Base-by-base conservation (phyloP, 2,329 filamentous ascomycete species). In the Aureobasidium melanogenum region DNA sequence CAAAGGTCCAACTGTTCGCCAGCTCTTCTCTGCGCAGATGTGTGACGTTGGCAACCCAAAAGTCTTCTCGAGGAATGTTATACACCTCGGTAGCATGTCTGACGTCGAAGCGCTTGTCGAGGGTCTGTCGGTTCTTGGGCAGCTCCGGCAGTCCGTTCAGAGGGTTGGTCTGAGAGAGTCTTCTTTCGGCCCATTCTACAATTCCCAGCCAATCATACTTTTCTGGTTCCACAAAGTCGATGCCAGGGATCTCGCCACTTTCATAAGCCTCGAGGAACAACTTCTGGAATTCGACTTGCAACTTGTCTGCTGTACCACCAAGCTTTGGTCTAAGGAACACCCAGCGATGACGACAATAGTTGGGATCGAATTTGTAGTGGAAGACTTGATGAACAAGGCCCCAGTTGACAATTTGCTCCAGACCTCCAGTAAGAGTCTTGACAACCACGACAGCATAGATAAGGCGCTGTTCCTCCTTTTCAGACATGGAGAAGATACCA, bases 121-220 rank as follows among this genome's bases (percentile, higher is more conserved):
- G 70, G n/a, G 71, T 70, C 14, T 71, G 67, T 47, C 78, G 60
- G 14, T 32, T 58, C 7, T 50, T 50, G 7, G 64, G 66, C 17
- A 67, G 52, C 24, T 63, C 47, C 9, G 55, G 50, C 17, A 62
- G 4, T 26, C 60, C 36, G 19, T 60, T 60, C 12, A 51, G 14
- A 66, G 72, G 55, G 30, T 43, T 48, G 26, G 48, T 17, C 14
- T 44, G 48, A 19, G 48, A 30, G 26, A 56, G 58, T 39, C 41
- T 32, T 24, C 79, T 76, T 64, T 84, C 75, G 1, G 85, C 81
- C 89, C 89, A 93, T 38, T 80, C 77, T 50, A 91, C 80, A 6
- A 92, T 72, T 5, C 71, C 72, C 10, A 77, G 73, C 88, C 89
- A 91, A 68, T 92, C 86, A 63, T 89, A 90, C 1, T 80, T 79